phyloP scores from a whole-genome alignment of 2,329 filamentous ascomycete genomes.

The Pseudocercospora eumusae region DNA sequence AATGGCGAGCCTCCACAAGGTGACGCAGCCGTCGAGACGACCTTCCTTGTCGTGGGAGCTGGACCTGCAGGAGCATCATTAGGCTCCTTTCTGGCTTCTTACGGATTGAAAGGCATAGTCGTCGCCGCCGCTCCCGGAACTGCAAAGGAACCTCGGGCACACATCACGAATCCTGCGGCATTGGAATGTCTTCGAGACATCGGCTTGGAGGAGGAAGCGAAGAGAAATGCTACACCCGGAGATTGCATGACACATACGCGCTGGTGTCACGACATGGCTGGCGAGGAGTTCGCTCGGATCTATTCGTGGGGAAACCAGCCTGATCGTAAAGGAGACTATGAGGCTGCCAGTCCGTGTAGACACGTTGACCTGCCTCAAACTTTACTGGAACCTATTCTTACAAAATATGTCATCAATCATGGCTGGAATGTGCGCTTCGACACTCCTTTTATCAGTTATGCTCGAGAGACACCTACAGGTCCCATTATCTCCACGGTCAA shows the following conservation, averaged over 20 bases:
- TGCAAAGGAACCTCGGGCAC: conserved; percentile 59
- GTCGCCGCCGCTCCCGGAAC: conserved; percentile 53
- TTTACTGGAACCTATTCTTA: conserved; percentile 47
- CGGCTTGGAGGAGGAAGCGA: conserved; percentile 44
- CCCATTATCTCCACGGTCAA: conserved; percentile 42
- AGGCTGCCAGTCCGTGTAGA: conserved; percentile 45
- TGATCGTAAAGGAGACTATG: conserved; percentile 44
- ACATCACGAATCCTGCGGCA: conserved; percentile 62
- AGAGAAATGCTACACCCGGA: conserved; percentile 38
- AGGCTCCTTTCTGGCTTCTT: conserved; percentile 38
- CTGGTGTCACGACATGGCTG: conserved; percentile 50
- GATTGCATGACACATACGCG: conserved; percentile 46
- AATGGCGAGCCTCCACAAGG: conserved; percentile 12
- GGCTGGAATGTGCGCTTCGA: conserved; percentile 48
- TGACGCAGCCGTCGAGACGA: conserved; percentile 30
- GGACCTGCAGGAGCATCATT: conserved; percentile 41
- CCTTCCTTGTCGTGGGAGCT: conserved; percentile 39
- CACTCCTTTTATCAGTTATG: conserved; percentile 40
- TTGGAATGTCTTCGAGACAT: conserved; percentile 52
- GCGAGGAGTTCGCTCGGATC: conserved; percentile 48
- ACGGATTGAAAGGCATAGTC: conserved; percentile 54
- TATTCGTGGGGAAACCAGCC: conserved; percentile 49
- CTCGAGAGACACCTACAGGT: conserved; percentile 24
- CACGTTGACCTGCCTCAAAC: conserved; percentile 49
- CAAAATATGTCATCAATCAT: conserved; percentile 41